Conservation (phyloP, 1,284 basidiomycete genomes). For the Nidula niveotomentosa region DNA sequence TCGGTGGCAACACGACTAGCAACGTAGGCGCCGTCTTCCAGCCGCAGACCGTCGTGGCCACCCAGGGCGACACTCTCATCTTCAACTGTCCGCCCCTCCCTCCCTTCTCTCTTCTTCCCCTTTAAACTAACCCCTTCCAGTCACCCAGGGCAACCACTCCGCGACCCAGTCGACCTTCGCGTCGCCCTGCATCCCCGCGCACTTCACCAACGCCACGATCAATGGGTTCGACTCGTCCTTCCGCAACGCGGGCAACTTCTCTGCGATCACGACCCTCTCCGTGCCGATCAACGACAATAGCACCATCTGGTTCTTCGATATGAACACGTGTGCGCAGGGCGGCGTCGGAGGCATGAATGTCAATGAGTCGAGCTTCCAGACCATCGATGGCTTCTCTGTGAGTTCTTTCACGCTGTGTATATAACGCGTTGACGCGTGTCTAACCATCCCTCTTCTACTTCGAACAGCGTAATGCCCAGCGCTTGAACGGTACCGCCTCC, state of each 20-base stretch:
- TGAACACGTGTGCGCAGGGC: constrained; percentile 49
- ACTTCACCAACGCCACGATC: constrained; percentile 42
- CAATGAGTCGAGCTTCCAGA: constrained; percentile 46
- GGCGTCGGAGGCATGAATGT: constrained; percentile 63
- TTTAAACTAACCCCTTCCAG: constrained; percentile 22
- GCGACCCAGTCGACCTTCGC: constrained; percentile 56
- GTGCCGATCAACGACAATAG: constrained; percentile 38
- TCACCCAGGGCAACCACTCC: constrained; percentile 57
- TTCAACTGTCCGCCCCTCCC: constrained; percentile 48
- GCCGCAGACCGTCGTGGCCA: constrained; percentile 44
- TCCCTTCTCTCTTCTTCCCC: neutral
- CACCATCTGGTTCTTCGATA: constrained; percentile 64
- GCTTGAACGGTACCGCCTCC: constrained; percentile 14
- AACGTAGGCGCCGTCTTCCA: constrained; percentile 44
- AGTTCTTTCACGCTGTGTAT: constrained; percentile 17
- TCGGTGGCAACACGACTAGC: constrained; percentile 44
- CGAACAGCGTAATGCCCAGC: constrained; percentile 15
- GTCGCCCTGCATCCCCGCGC: constrained; percentile 47
- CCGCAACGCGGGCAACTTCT: constrained; percentile 47
- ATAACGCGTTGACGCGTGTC: neutral
- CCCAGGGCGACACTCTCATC: constrained; percentile 44
- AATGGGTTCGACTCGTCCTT: constrained; percentile 60
- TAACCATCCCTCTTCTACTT: neutral
- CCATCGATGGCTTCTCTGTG: constrained; percentile 52
- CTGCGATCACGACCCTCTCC: constrained; percentile 39